phyloP scores from a whole-genome alignment of 495 filamentous ascomycete genomes.

The Parachaetomium inaequale region DNA sequence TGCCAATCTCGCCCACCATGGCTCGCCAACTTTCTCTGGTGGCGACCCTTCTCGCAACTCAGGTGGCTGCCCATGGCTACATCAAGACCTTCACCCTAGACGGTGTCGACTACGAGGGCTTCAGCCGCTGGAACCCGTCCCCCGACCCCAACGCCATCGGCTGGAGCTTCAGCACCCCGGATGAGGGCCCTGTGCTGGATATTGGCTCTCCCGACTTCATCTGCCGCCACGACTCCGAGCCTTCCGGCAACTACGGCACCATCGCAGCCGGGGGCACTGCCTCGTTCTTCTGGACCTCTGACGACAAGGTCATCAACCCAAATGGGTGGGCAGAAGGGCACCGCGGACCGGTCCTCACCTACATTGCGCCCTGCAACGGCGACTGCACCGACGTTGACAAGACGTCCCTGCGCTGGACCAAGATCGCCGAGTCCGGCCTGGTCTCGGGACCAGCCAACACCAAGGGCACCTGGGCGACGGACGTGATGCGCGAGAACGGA shows the following conservation, averaged over 20 bases:
- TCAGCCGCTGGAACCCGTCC: conserved; percentile 1
- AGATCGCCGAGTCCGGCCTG: conserved; percentile 1
- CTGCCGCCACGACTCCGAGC: background rate
- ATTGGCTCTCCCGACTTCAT: background rate
- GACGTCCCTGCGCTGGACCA: background rate
- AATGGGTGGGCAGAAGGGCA: background rate
- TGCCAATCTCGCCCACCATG: background rate
- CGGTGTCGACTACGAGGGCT: background rate
- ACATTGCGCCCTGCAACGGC: conserved; percentile 4
- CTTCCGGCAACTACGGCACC: conserved; percentile 1
- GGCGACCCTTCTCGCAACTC: background rate
- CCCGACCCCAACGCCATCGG: background rate
- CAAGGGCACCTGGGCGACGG: background rate
- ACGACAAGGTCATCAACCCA: conserved; percentile 6
- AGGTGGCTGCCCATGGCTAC: background rate
- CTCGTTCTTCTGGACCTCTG: background rate
- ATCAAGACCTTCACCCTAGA: background rate
- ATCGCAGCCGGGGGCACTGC: background rate
- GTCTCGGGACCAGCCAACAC: background rate
- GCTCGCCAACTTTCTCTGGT: background rate
- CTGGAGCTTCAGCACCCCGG: background rate
- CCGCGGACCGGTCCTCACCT: conserved; percentile 1
- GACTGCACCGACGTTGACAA: conserved; percentile 1
- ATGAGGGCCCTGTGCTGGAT: background rate
- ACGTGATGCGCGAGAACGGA: conserved; percentile 2